A percentile compares a stretch with the other conserved stretches of the same genome.
Evolutionary conservation across 2,329 filamentous ascomycete genomes (phyloP).

Genomic region (Sporothrix dimorphospora): DNA sequence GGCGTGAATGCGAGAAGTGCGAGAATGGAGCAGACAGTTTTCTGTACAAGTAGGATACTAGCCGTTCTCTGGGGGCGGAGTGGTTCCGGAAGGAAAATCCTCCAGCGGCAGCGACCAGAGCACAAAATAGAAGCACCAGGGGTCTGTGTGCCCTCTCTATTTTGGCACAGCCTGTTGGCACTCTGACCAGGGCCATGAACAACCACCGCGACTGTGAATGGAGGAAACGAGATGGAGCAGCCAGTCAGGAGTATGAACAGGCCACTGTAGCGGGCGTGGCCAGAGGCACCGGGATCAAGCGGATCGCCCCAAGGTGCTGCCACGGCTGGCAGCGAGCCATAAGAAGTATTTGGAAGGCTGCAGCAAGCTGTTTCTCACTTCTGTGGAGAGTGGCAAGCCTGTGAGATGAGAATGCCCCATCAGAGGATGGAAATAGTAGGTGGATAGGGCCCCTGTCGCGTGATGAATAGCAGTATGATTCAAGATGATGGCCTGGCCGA

Average conservation of each 20-base stretch:
- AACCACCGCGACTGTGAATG: background rate
- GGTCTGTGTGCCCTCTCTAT: background rate
- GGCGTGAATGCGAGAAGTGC: background rate
- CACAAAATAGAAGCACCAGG: constrained; percentile 10
- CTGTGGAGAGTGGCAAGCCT: background rate
- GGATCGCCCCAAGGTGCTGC: constrained; percentile 7
- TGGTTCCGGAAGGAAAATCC: constrained; percentile 15
- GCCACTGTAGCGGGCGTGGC: background rate
- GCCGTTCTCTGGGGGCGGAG: constrained; percentile 5
- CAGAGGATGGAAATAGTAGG: constrained; percentile 6
- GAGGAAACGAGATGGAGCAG: background rate
- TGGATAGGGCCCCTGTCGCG: background rate
- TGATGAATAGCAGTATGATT: background rate
- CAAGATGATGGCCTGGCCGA: background rate
- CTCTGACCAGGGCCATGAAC: constrained; percentile 5
- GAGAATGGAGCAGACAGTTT: constrained; percentile 1
- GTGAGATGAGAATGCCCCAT: background rate
- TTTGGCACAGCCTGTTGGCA: constrained; percentile 6
- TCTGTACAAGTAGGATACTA: background rate
- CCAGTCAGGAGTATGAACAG: background rate
- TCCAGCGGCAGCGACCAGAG: background rate
- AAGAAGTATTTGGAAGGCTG: background rate
- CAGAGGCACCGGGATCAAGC: constrained; percentile 10
- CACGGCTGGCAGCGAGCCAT: background rate
- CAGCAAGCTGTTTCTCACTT: background rate